Conservation (phyloP, 2,329 filamentous ascomycete species). For the Diplodia scrobiculata region DNA sequence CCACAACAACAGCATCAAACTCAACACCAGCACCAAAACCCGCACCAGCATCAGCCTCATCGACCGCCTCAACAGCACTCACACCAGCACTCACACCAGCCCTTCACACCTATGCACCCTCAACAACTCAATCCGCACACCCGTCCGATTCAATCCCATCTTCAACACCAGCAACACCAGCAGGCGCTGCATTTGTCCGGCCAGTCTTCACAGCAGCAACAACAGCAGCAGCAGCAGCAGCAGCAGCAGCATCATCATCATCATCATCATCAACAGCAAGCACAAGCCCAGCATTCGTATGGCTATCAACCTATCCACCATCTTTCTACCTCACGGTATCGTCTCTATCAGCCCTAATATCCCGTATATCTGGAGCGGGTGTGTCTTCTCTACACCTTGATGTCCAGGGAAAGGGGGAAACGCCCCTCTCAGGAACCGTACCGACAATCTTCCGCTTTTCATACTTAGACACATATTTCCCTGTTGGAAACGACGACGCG, state of each 20-base stretch:
- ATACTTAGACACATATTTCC: background rate
- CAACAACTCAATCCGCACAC: conserved; percentile 5
- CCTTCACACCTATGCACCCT: conserved; percentile 5
- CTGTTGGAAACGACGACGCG: background rate
- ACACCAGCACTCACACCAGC: background rate
- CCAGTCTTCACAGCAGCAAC: background rate
- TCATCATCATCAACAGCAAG: conserved; percentile 1
- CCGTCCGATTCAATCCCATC: background rate
- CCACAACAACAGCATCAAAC: background rate
- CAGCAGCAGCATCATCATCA: conserved; percentile 11
- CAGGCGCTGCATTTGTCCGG: conserved; percentile 7
- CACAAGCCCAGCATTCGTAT: background rate
- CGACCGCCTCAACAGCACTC: background rate
- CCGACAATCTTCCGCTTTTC: background rate
- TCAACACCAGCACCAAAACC: background rate
- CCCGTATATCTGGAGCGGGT: background rate
- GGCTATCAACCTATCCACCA: conserved; percentile 17
- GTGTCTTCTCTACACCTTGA: background rate
- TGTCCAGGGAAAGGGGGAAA: background rate
- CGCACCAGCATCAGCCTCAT: background rate
- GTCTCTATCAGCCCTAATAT: conserved; percentile 21
- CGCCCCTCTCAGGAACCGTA: background rate
- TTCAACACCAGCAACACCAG: conserved; percentile 5
- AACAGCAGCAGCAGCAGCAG: background rate
- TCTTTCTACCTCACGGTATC: conserved; percentile 14